phyloP scores from a whole-genome alignment of 805 yeast species.

The Phaffomyces opuntiae region DNA sequence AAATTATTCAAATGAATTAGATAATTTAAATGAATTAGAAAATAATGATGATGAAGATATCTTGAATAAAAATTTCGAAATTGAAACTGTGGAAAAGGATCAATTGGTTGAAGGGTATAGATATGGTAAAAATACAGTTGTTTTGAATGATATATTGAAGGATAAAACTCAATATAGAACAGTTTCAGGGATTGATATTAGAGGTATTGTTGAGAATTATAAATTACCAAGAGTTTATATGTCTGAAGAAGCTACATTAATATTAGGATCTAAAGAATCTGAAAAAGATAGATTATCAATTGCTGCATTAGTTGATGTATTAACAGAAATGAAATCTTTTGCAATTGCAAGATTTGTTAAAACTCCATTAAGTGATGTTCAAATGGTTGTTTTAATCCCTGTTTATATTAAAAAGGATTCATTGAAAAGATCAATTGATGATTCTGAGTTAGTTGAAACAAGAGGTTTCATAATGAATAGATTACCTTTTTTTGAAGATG shows the following conservation, averaged over 20 bases:
- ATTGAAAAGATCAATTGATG: constrained; percentile 19
- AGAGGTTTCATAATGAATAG: constrained; percentile 44
- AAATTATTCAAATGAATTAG: constrained; percentile 16
- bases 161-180: constrained; percentile 36
- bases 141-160: constrained; percentile 43
- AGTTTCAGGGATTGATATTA: constrained; percentile 50
- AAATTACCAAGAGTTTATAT: constrained; percentile 53
- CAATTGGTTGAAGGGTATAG: constrained; percentile 54
- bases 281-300: constrained; percentile 35
- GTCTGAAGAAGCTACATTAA: constrained; percentile 49
- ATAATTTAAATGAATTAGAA: constrained; percentile 19
- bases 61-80: constrained; percentile 15
- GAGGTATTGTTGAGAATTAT: constrained; percentile 47
- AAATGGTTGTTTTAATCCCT: constrained; percentile 52
- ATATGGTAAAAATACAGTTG: constrained; percentile 55
- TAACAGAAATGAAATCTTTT: constrained; percentile 39
- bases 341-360: constrained; percentile 62
- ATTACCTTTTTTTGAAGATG: constrained; percentile 74
- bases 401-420: constrained; percentile 21
- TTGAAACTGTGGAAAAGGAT: constrained; percentile 27
- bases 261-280: constrained; percentile 36
- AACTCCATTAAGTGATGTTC: constrained; percentile 40
- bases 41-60: constrained; percentile 22
- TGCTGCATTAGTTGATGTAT: constrained; percentile 42
- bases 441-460: constrained; percentile 12